Evolutionary conservation across 2,329 filamentous ascomycete species (phyloP).

Genomic region (Verticillium longisporum): DNA sequence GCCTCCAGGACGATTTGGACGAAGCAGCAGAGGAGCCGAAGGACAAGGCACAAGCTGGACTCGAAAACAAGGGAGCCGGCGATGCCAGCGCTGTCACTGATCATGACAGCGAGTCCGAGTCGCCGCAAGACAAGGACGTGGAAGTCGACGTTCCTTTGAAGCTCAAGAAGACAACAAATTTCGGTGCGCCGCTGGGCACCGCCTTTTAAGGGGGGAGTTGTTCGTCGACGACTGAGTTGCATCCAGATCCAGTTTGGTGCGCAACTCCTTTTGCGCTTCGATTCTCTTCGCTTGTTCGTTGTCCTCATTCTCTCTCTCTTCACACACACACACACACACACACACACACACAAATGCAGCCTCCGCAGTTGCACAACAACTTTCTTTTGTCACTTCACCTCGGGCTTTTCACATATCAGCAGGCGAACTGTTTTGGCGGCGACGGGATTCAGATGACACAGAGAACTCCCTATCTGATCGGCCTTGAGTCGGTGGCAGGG

Average conservation of each 20-base stretch:
- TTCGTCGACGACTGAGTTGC: too few species aligned
- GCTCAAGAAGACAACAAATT: conserved; percentile 36
- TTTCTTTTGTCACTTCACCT: neutral
- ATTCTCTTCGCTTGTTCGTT: neutral
- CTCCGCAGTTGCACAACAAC: neutral
- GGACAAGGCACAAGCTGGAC: conserved; percentile 5
- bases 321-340: neutral
- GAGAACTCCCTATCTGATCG: neutral
- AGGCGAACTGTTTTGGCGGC: neutral
- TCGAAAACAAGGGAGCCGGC: conserved; percentile 11
- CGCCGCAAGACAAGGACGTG: conserved; percentile 15
- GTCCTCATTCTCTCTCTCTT: neutral
- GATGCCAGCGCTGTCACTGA: conserved; percentile 9
- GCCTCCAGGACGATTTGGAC: conserved; percentile 27
- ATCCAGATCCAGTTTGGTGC: too few species aligned
- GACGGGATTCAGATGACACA: neutral
- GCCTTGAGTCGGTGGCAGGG: too few species aligned
- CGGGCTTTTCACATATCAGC: neutral
- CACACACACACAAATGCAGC: neutral
- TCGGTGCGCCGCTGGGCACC: conserved; percentile 11
- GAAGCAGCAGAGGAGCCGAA: conserved; percentile 12
- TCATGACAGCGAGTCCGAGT: conserved; percentile 6
- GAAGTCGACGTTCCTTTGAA: conserved; percentile 38
- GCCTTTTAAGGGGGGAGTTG: conserved; percentile 5
- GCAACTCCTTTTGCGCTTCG: too few species aligned